Percentiles rank a stretch among this genome's conserved stretches.
Conservation (phyloP, 140 eudicot species). For the Cichorium intybus region DNA sequence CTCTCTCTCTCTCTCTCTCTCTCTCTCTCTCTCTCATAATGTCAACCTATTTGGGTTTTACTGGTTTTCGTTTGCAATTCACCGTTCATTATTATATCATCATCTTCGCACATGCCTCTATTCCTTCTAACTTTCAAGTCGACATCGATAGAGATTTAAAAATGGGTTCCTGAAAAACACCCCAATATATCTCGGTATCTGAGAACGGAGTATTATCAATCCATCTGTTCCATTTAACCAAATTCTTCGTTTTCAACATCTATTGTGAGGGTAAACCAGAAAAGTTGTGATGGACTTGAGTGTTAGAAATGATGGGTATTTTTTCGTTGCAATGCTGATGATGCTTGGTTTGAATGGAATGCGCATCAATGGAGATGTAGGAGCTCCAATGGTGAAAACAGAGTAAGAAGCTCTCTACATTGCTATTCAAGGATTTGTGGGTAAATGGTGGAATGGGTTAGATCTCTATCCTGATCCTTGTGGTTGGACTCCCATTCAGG, state of each 20-base stretch:
- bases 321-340: slow-evolving; percentile 24
- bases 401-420: slow-evolving; percentile 69
- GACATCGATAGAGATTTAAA: not conserved
- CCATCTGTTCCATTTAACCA: no score
- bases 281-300: slow-evolving; percentile 29
- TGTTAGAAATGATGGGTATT: slow-evolving; percentile 6
- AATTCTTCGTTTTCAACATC: no score
- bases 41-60: slow-evolving; percentile 7
- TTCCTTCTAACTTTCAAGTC: slow-evolving; percentile 7
- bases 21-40: no score
- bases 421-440: slow-evolving; percentile 88
- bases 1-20: no score
- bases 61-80: not conserved
- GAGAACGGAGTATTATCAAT: not conserved
- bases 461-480: slow-evolving; percentile 98
- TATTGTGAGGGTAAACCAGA: slow-evolving; percentile 11
- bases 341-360: no score
- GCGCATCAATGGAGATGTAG: no score
- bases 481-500: slow-evolving; percentile 99
- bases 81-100: not conserved
- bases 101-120: slow-evolving; percentile 27
- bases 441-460: slow-evolving; percentile 89
- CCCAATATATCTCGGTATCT: not conserved
- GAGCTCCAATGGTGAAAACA: no score
- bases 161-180: not conserved